Evolutionary conservation across 192 early-diverging fungal genomes (phyloP).

Genomic region (Mortierella antarctica): DNA sequence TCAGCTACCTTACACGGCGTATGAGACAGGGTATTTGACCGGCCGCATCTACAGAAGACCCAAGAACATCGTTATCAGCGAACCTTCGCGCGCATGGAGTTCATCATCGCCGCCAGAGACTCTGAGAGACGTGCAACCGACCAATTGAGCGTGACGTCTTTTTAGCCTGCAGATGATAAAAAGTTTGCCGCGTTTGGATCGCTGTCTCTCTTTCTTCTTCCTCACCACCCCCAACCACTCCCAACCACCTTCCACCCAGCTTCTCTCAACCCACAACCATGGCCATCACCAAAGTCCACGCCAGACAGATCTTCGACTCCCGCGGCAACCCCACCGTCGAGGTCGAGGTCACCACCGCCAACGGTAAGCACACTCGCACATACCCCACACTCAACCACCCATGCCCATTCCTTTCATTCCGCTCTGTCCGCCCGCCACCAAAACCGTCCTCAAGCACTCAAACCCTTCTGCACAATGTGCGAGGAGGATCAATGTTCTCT

Average conservation of each 20-base stretch:
- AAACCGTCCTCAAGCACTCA: background rate
- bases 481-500: too few relatives aligned
- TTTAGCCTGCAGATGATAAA: background rate
- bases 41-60: too few relatives aligned
- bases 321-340: slow-evolving; percentile 99
- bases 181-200: background rate
- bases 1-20: too few relatives aligned
- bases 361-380: slow-evolving; percentile 66
- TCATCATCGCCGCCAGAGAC: background rate
- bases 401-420: background rate
- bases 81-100: background rate
- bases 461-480: too few relatives aligned
- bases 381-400: background rate
- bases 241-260: background rate
- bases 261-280: slow-evolving; percentile 47
- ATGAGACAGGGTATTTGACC: too few relatives aligned
- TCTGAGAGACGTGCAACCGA: too few relatives aligned
- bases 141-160: slow-evolving; percentile 15
- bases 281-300: slow-evolving; percentile 81
- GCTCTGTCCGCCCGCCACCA: background rate
- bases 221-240: background rate
- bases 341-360: slow-evolving; percentile 94
- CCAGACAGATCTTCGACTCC: slow-evolving; percentile 99
- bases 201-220: slow-evolving; percentile 11
- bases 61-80: too few relatives aligned